A percentile compares a stretch with the other conserved stretches of the same genome.
These are phyloP conservation scores for Didymella keratinophila DNA, from an alignment of 2,329 filamentous ascomycete species.

Conservation along the genomic window DNA sequence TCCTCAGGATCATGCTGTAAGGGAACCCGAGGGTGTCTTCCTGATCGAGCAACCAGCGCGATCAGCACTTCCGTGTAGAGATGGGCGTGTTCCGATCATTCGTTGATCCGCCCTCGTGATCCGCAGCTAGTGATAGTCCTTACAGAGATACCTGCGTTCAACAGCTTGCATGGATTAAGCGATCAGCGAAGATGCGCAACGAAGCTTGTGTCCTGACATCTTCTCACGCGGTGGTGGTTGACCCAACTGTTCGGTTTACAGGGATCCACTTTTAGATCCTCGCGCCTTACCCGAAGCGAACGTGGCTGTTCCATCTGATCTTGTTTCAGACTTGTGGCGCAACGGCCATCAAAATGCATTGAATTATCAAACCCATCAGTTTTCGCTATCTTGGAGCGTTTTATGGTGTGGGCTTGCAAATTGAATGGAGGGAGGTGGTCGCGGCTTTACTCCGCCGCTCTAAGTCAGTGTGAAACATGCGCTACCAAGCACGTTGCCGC, in stretches of 20 bases:
- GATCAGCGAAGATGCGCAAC: slow-evolving; percentile 2
- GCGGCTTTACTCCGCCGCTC: neutral
- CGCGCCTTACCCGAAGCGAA: slow-evolving; percentile 14
- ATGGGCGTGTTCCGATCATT: slow-evolving; percentile 12
- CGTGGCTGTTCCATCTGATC: slow-evolving; percentile 10
- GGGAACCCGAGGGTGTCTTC: slow-evolving; percentile 21
- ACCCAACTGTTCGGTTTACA: slow-evolving; percentile 14
- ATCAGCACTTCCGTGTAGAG: slow-evolving; percentile 24
- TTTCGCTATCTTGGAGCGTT: neutral
- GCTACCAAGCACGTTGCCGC: slow-evolving; percentile 3
- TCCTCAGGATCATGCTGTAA: slow-evolving; percentile 20
- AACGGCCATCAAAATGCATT: neutral
- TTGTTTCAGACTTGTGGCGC: slow-evolving; percentile 9
- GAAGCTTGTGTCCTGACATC: slow-evolving; percentile 18
- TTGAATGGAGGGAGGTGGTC: neutral
- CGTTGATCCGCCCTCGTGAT: neutral
- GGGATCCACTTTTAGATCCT: slow-evolving; percentile 14
- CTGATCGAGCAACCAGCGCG: slow-evolving; percentile 24
- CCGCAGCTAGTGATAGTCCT: no score
- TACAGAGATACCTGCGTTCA: neutral
- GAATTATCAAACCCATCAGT: neutral
- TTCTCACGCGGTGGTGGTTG: slow-evolving; percentile 16
- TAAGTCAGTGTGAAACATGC: slow-evolving; percentile 14
- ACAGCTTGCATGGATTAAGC: neutral
- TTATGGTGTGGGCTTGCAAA: neutral